These are phyloP conservation scores for Melaleuca alternifolia DNA, from an alignment of 345 rosid genomes.

Conservation along the genomic window DNA sequence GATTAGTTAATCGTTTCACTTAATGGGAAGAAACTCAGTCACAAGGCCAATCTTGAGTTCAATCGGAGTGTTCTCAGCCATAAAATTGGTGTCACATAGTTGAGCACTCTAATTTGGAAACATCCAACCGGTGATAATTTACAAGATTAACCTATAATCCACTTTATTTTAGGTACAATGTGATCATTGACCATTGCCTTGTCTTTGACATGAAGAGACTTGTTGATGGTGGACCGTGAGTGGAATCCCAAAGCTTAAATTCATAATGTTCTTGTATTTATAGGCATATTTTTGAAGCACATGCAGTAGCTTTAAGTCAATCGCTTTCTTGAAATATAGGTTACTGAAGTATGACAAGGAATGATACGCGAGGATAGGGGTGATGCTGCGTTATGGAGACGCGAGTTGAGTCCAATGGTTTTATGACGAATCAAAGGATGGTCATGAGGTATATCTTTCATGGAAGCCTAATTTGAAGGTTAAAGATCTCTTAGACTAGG, in stretches of 20 bases:
- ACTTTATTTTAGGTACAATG: conserved; percentile 25
- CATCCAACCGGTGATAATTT: neutral
- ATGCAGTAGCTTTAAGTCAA: neutral
- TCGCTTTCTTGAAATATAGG: conserved; percentile 1
- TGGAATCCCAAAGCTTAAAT: neutral
- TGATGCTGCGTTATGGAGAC: conserved; percentile 43
- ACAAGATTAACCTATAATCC: neutral
- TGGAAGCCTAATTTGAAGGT: neutral
- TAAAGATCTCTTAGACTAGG: neutral
- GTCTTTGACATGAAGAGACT: conserved; percentile 25
- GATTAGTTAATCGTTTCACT: neutral
- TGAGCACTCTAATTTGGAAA: neutral
- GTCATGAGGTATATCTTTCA: conserved; percentile 19
- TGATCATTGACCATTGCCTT: conserved; percentile 34
- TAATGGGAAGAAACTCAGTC: conserved; percentile 25
- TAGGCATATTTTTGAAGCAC: neutral
- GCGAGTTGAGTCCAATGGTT: conserved; percentile 32
- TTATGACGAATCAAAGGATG: conserved; percentile 18
- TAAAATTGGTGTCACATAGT: conserved; percentile 28
- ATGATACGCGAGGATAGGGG: conserved; percentile 31
- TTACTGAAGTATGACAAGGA: conserved; percentile 18
- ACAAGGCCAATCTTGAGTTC: conserved; percentile 25
- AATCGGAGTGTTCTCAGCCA: conserved; percentile 18
- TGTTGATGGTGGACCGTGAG: conserved; percentile 47
- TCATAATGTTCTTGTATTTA: neutral